Evolutionary conservation across 805 yeast genomes (phyloP).

Genomic region (Hemisphaericaspora nanyangensis): DNA sequence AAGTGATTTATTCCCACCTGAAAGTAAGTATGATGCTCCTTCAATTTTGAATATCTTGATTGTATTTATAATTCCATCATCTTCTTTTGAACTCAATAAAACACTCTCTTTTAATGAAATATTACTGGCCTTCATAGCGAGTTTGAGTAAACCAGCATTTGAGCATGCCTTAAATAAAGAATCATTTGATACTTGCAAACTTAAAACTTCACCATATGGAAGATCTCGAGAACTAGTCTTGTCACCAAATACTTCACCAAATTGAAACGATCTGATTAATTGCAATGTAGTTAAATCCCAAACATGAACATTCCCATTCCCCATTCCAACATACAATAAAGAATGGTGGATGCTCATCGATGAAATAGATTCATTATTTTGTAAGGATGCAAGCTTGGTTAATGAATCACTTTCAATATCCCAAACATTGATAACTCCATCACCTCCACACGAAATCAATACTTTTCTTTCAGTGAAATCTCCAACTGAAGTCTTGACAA

Average conservation of each 20-base stretch:
- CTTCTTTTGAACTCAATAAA: slow-evolving; percentile 7
- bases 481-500: slow-evolving; percentile 21
- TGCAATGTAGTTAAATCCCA: slow-evolving; percentile 89
- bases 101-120: slow-evolving; percentile 8
- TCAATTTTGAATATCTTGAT: slow-evolving; percentile 43
- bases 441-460: slow-evolving; percentile 73
- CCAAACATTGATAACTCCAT: slow-evolving; percentile 86
- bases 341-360: slow-evolving; percentile 63
- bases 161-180: slow-evolving; percentile 63
- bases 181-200: slow-evolving; percentile 53
- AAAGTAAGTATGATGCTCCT: slow-evolving; percentile 45
- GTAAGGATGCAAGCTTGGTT: slow-evolving; percentile 36
- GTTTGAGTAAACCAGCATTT: slow-evolving; percentile 35
- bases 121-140: slow-evolving; percentile 15
- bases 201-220: slow-evolving; percentile 39
- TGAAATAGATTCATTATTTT: slow-evolving; percentile 66
- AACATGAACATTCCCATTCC: slow-evolving; percentile 68
- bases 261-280: slow-evolving; percentile 44
- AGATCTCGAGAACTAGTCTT: background rate
- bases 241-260: slow-evolving; percentile 9
- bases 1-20: slow-evolving; percentile 72
- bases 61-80: slow-evolving; percentile 53
- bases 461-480: slow-evolving; percentile 13
- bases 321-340: slow-evolving; percentile 78
- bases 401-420: slow-evolving; percentile 21